Evolutionary conservation across 2,329 filamentous ascomycete genomes (phyloP).

Genomic region (Arthrobotrys sphaeroides): DNA sequence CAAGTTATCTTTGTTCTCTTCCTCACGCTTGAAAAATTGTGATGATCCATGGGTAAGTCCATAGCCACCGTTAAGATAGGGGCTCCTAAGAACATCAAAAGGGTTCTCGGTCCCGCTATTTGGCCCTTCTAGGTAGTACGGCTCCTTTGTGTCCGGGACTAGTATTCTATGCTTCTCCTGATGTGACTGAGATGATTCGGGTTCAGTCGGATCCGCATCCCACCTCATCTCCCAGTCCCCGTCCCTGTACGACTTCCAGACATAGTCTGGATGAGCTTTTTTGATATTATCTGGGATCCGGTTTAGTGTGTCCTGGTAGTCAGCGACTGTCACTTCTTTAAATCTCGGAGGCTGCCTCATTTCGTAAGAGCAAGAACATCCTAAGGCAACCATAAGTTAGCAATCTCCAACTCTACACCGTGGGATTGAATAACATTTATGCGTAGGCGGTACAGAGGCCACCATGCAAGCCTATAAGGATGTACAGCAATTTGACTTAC

Average conservation of each 20-base stretch:
- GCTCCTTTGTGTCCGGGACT: not conserved
- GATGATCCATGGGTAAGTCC: not conserved
- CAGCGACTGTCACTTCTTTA: not conserved
- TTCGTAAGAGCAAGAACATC: not conserved
- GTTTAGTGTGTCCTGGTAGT: not conserved
- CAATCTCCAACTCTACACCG: too few relatives aligned
- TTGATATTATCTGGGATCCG: not conserved
- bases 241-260: not conserved
- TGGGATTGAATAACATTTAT: too few relatives aligned
- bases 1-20: too few relatives aligned
- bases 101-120: too few relatives aligned
- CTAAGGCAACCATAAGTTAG: not conserved
- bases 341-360: not conserved
- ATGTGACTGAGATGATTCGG: too few relatives aligned
- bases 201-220: not conserved
- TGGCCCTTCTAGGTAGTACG: not conserved
- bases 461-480: too few relatives aligned
- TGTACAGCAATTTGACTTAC: too few relatives aligned
- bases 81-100: not conserved
- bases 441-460: too few relatives aligned
- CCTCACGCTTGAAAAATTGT: too few relatives aligned
- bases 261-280: not conserved
- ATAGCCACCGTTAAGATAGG: not conserved
- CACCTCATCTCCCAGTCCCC: not conserved
- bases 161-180: not conserved